Evolutionary conservation across 140 eudicot species (phyloP).

Genomic region (Flaveria floridana): DNA sequence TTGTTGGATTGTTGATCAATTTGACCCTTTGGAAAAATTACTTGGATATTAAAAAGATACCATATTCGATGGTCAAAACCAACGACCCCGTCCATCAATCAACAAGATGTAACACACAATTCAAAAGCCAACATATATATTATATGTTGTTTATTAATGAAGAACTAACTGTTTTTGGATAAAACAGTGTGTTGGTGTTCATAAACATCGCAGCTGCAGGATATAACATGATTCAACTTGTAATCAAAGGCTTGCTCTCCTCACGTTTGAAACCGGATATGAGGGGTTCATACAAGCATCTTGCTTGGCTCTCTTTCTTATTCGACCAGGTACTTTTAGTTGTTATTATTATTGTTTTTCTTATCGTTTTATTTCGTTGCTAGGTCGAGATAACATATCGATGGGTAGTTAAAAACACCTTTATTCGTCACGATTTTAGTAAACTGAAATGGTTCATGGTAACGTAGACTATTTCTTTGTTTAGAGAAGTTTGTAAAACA

Average conservation of each 20-base stretch:
- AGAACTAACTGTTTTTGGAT: conserved; percentile 8
- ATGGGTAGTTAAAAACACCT: background rate
- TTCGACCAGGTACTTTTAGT: conserved; percentile 55
- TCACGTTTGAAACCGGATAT: conserved; percentile 21
- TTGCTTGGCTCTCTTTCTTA: conserved; percentile 52
- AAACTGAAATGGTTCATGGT: background rate
- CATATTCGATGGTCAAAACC: background rate
- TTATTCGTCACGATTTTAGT: background rate
- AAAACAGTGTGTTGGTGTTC: conserved; percentile 56
- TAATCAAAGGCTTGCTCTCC: conserved; percentile 29
- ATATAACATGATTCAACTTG: conserved; percentile 51
- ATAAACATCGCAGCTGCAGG: conserved; percentile 54
- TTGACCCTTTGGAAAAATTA: background rate
- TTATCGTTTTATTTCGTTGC: background rate
- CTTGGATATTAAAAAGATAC: too few species aligned
- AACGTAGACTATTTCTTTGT: background rate
- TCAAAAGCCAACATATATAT: background rate
- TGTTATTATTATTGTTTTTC: background rate
- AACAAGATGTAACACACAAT: background rate
- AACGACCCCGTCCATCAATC: background rate
- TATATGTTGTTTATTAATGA: background rate
- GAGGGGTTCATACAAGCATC: conserved; percentile 26
- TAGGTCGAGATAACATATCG: background rate
- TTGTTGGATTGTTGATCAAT: background rate
- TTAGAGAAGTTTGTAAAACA: background rate